These are phyloP conservation scores for Globisporangium barbulae DNA, from an alignment of 352 stramenopile genomes.

Conservation along the genomic window DNA sequence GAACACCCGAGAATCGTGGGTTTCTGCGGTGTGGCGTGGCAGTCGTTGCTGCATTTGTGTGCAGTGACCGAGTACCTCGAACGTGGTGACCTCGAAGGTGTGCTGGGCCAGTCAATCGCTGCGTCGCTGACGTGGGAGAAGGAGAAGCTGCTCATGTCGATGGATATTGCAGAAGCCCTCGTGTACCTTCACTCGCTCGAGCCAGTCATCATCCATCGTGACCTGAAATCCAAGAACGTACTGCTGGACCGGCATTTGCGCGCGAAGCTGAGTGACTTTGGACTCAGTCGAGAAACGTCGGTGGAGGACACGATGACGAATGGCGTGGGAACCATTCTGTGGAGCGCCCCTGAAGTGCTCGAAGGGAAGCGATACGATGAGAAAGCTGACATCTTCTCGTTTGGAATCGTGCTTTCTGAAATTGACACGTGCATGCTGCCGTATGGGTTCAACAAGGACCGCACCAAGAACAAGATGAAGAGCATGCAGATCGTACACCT, in stretches of 20 bases:
- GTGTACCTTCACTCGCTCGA: constrained; percentile 71
- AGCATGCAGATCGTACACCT: constrained; percentile 84
- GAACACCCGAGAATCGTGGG: constrained; percentile 79
- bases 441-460: constrained; percentile 61
- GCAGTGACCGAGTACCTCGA: constrained; percentile 81
- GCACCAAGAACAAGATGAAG: constrained; percentile 59
- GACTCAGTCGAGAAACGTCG: constrained; percentile 58
- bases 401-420: constrained; percentile 69
- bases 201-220: constrained; percentile 64
- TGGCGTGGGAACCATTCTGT: constrained; percentile 70
- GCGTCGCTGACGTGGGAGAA: constrained; percentile 45
- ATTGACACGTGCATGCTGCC: constrained; percentile 74
- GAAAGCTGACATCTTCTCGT: constrained; percentile 77
- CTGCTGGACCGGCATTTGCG: constrained; percentile 54
- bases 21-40: constrained; percentile 80
- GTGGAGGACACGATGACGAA: constrained; percentile 78
- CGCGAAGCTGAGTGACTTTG: constrained; percentile 75
- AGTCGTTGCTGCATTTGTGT: constrained; percentile 70
- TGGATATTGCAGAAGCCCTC: constrained; percentile 64
- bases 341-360: constrained; percentile 67
- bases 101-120: constrained; percentile 39
- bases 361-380: constrained; percentile 75
- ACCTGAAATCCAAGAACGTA: constrained; percentile 77
- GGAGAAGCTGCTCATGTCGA: constrained; percentile 56
- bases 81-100: constrained; percentile 58